phyloP scores from a whole-genome alignment of 495 filamentous ascomycete genomes.

The Daldinia bambusicola region DNA sequence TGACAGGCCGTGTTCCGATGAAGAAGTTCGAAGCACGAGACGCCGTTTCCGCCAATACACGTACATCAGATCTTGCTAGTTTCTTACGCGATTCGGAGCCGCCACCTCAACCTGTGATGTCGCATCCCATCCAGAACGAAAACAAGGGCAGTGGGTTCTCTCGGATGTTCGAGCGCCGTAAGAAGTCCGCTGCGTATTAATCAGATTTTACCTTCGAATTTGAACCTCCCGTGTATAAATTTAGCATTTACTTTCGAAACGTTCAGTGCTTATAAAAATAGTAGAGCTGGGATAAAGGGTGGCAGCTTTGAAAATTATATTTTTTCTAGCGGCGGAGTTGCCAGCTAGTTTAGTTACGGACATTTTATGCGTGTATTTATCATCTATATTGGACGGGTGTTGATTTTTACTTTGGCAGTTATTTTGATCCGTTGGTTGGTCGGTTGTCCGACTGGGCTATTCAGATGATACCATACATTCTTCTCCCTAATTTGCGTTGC shows the following conservation, averaged over 20 bases:
- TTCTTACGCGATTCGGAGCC: slow-evolving; percentile 82
- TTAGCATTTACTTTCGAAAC: slow-evolving; percentile 23
- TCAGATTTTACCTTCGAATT: not conserved
- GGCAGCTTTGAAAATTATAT: slow-evolving; percentile 10
- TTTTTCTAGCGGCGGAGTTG: slow-evolving; percentile 1
- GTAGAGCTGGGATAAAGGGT: slow-evolving; percentile 9
- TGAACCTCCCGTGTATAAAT: slow-evolving; percentile 32
- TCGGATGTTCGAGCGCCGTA: slow-evolving; percentile 49
- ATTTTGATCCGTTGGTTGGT: slow-evolving; percentile 4
- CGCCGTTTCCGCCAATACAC: slow-evolving; percentile 51
- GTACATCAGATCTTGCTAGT: slow-evolving; percentile 79
- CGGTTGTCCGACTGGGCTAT: not conserved
- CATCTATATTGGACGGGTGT: slow-evolving; percentile 19
- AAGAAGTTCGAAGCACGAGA: slow-evolving; percentile 66
- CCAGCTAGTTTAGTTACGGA: slow-evolving; percentile 19
- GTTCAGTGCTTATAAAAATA: slow-evolving; percentile 12
- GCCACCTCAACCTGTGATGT: slow-evolving; percentile 55
- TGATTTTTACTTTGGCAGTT: slow-evolving; percentile 6
- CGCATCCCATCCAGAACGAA: slow-evolving; percentile 30
- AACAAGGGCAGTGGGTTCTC: slow-evolving; percentile 46
- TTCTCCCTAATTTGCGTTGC: slow-evolving; percentile 9
- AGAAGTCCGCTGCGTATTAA: slow-evolving; percentile 47
- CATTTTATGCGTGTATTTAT: slow-evolving; percentile 21
- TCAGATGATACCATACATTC: slow-evolving; percentile 29
- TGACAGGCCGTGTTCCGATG: slow-evolving; percentile 55